Base-by-base conservation (phyloP, 345 rosid genomes). In the Gossypium raimondii region DNA sequence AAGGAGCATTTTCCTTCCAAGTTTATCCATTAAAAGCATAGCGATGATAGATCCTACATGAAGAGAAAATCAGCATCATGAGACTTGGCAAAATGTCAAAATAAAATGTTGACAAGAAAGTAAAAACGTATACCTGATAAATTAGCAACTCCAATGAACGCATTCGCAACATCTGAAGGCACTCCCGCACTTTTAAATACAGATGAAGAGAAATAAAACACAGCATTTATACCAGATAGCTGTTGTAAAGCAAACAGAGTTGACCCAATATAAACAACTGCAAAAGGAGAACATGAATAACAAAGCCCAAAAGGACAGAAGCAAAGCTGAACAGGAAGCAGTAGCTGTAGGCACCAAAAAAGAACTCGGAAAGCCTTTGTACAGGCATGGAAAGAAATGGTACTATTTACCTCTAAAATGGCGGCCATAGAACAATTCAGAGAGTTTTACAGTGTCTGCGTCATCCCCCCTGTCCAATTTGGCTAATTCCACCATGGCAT, bases 211-310 rank as follows among this genome's bases (percentile, higher is more conserved):
- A 95, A 95, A 89, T 93, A 93, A 85, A 95, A 95, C 43, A 93
- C 91, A 73, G 99, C 98, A 81, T 95, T 95, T 91, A 95, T 95
- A 73, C 99, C 99, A 82, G 98, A 95, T 83, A 95, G 98, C 90
- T 95, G 98, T 95, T 95, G 99, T 87, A 93, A 91, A 88, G 98
- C 98, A 91, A 95, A 93, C 80, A 95, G 98, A 88, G 92, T 87
- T 86, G 99, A 90, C 78, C 99, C 99, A 90, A 95, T 93, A 88
- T 89, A 95, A 88, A 95, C 94, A 87, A 93, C 97, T 95, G 98
- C 99, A 95, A 93, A 91, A 93, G 88, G 83, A 93, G 86, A 80
- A 75, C 69, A 81, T 89, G 86, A 90, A 93, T 88, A 88, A 84
- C 83, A 84, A 88, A 87, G 88, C 83, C 85, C 76, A 79, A 70